phyloP scores from a whole-genome alignment of 1,284 basidiomycete genomes.

The Prillingera fragicola region DNA sequence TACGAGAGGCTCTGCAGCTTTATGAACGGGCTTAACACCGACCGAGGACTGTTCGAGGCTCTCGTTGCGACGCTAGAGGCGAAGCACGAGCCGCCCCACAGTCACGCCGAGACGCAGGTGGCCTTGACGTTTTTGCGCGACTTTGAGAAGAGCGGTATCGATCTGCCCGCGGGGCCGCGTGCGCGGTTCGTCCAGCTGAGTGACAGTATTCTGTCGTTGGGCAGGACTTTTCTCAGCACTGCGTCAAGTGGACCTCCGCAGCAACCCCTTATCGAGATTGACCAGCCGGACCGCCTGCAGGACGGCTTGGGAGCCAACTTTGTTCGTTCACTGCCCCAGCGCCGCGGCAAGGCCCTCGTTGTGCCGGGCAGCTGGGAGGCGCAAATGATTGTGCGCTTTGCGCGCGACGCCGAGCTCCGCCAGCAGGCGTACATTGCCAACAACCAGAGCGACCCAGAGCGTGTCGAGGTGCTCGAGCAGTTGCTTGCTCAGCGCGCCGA shows the following conservation, averaged over 20 bases:
- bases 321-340: constrained; percentile 56
- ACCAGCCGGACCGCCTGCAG: constrained; percentile 38
- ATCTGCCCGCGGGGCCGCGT: constrained; percentile 71
- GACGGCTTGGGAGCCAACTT: constrained; percentile 42
- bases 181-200: constrained; percentile 81
- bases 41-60: constrained; percentile 79
- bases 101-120: constrained; percentile 56
- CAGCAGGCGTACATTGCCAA: constrained; percentile 71
- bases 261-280: constrained; percentile 35
- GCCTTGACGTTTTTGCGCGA: constrained; percentile 91
- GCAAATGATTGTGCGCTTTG: constrained; percentile 84
- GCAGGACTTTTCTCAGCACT: constrained; percentile 73
- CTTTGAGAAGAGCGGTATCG: constrained; percentile 95
- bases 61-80: constrained; percentile 46
- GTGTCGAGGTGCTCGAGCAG: constrained; percentile 61
- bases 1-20: constrained; percentile 91
- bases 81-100: constrained; percentile 33
- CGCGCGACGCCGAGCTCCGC: constrained; percentile 73
- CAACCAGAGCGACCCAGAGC: constrained; percentile 52
- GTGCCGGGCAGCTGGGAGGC: constrained; percentile 81
- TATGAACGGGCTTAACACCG: constrained; percentile 96
- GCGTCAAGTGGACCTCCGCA: constrained; percentile 43
- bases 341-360: constrained; percentile 55
- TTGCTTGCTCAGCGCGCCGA: constrained; percentile 69
- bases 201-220: constrained; percentile 85